Conservation (phyloP, 2,329 filamentous ascomycete genomes). For the Tolypocladium nubicola region DNA sequence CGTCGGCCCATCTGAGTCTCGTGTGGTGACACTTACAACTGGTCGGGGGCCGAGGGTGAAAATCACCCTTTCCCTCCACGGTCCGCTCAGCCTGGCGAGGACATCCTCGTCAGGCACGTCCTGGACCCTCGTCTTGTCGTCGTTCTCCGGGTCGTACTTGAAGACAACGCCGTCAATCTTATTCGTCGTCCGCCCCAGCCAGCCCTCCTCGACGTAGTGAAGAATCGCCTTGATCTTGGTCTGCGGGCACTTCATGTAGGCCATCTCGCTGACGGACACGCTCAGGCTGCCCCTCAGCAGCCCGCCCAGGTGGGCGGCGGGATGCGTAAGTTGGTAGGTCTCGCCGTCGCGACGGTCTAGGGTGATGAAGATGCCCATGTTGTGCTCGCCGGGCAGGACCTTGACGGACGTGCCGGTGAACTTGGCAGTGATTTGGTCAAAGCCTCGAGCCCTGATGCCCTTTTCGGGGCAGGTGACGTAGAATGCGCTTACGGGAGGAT, state of each 20-base stretch:
- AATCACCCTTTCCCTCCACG: conserved; percentile 66
- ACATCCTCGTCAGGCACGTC: conserved; percentile 82
- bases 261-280: conserved; percentile 81
- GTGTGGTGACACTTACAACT: conserved; percentile 38
- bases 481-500: conserved; percentile 94
- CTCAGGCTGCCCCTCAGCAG: conserved; percentile 78
- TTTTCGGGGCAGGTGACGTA: conserved; percentile 87
- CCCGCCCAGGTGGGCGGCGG: conserved; percentile 83
- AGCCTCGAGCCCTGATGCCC: conserved; percentile 78
- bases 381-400: conserved; percentile 84
- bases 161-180: conserved; percentile 87
- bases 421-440: conserved; percentile 93
- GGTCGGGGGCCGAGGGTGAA: conserved; percentile 51
- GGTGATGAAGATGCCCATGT: conserved; percentile 90
- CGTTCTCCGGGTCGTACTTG: conserved; percentile 78
- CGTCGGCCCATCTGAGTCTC: background rate
- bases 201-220: conserved; percentile 88
- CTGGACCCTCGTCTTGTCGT: conserved; percentile 67
- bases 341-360: conserved; percentile 72
- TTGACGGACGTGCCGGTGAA: conserved; percentile 94
- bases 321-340: conserved; percentile 91
- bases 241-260: conserved; percentile 81
- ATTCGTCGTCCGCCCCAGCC: conserved; percentile 86
- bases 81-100: conserved; percentile 70
- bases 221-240: conserved; percentile 87